Evolutionary conservation across 441 rosid species (phyloP).

Genomic region (Metrosideros polymorpha): DNA sequence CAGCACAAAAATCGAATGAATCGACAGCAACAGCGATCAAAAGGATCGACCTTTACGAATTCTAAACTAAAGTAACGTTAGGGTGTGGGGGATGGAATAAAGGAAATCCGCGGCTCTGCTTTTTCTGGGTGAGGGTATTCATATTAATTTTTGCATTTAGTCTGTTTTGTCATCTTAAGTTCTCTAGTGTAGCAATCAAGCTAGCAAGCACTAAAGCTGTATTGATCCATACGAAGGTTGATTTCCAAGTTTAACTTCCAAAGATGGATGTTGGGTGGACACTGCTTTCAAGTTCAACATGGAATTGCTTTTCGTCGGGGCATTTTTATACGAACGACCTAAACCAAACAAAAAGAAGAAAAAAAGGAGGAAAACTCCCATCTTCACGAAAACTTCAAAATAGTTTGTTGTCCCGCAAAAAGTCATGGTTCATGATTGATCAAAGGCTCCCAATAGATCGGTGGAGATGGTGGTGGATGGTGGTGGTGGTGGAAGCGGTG

Average conservation of each 20-base stretch:
- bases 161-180: background rate
- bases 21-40: background rate
- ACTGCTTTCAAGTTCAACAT: background rate
- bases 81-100: background rate
- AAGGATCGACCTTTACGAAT: background rate
- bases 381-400: background rate
- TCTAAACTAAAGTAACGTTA: background rate
- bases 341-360: background rate
- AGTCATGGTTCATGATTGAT: background rate
- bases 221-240: background rate
- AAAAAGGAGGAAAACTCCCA: background rate
- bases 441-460: background rate
- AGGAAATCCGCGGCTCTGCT: background rate
- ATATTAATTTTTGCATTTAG: background rate
- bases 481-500: background rate
- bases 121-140: background rate
- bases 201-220: background rate
- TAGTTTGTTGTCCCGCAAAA: background rate
- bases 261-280: background rate
- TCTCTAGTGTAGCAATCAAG: background rate
- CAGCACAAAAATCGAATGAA: background rate
- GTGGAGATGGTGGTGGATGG: background rate
- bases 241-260: background rate
- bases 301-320: background rate
- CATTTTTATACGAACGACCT: background rate